Evolutionary conservation across 805 yeast species (phyloP), one percentile per base, ranked within the genome.

Genomic region (Lipomyces yamadae): DNA sequence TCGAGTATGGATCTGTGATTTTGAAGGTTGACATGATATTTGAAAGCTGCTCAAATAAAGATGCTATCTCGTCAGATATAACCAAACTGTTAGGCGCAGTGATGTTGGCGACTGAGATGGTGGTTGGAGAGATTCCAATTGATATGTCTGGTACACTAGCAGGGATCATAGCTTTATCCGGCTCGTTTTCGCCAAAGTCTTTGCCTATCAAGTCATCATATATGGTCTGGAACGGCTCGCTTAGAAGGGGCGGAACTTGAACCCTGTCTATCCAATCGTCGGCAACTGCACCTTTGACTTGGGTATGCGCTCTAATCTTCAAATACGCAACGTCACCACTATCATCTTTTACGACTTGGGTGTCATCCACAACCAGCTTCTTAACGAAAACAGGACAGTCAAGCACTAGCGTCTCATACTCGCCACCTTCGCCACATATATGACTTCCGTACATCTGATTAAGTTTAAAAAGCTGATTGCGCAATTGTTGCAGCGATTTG

Each of bases 401-500:
- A 35, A 95, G 80, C 2, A 94, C 98, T 72, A 94, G 80, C 0
- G 97, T 89, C 76, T 95, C 99, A 77, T 92, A 95, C 77, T 95
- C 99, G 0, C 99, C 99, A 42, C 99, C 99, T 80, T 95, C 99
- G 13, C 99, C 99, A 79, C 99, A 95, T 0, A 95, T 87, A 76
- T 94, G 97, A 13, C 93, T 90, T 1, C 93, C 96, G 78, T 85
- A 93, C 76, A 80, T 78, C 8, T 75, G 67, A 75, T 92, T 89
- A 67, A 93, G 79, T 11, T 62, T 64, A 4, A 73, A 70, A 75
- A 95, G 77, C 0, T 80, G 83, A 0, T 91, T 89, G 63, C 83
- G 84, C 70, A 89, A 80, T 68, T 90, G 84, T 3, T 81, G 84
- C 55, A 95, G 79, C 1, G 88, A 79, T 75, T 84, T 83, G 1